Base-by-base conservation (phyloP, 257 asterid species). In the Solanum pinnatisectum region DNA sequence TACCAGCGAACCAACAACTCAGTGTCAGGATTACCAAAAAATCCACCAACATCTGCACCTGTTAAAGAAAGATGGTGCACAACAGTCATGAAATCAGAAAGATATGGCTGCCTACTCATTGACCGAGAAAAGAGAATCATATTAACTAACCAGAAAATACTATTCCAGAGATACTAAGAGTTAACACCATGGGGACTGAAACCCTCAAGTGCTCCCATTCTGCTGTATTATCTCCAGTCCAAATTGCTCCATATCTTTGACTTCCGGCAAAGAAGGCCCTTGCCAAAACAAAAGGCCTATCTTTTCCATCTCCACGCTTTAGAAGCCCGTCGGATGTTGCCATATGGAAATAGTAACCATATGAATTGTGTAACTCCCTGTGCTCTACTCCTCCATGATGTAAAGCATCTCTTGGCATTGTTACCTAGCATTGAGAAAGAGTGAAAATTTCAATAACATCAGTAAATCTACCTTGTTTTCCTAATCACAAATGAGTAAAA, bases 41-140 rank as follows among this genome's bases (percentile, higher is more conserved):
- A 97, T 25, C 99, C 99, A 91, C 99, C 99, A 90, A 97, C 91
- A 93, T 97, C 99, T 15, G 99, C 99, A 87, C 99, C 99, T 96
- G 91, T 46, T 76, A 81, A 81, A 46, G 68, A 44, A 81, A 46
- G 85, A 81, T 15, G 85, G 25, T 82, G 84, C 67, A 89, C 35
- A 87, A 40, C 84, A n/a, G 68, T 44, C 84, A 86, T 84, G 68
- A 91, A 14, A 52, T 86, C 77, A 84, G 32, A 83, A 70, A 86
- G 76, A 44, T 76, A 37, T 8, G 87, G 44, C 15, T 16, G 16
- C 79, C 65, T n/a, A 32, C 15, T 12, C 35, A 52, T 37, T 22
- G 52, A 85, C 46, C 89, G n/a, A 82, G 44, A 74, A 35, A 46
- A 87, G 67, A 86, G 72, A 72, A 63, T 20, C 25, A 59, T 81